Conservation (phyloP, 2,329 filamentous ascomycete genomes). For the Orbilia quercus region DNA sequence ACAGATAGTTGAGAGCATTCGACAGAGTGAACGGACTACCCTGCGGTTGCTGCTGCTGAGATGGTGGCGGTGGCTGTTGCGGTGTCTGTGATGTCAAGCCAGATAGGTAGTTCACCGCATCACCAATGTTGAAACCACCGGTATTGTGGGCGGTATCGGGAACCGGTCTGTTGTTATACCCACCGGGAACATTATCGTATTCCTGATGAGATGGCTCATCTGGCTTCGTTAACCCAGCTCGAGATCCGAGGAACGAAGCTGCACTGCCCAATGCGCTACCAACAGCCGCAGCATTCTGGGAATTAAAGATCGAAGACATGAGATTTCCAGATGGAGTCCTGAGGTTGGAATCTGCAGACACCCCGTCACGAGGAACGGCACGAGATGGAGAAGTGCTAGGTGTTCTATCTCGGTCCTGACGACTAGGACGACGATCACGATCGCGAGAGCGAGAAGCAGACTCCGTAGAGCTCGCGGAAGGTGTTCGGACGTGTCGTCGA, state of each 20-base stretch:
- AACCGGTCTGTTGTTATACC: constrained; percentile 41
- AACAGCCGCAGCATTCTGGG: constrained; percentile 48
- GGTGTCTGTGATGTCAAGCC: constrained; percentile 4
- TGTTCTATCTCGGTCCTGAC: constrained; percentile 31
- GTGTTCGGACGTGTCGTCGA: constrained; percentile 29
- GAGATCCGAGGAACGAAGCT: constrained; percentile 35
- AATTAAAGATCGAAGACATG: constrained; percentile 43
- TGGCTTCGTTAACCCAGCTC: constrained; percentile 27
- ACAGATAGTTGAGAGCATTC: constrained; percentile 42
- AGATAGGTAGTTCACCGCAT: constrained; percentile 41
- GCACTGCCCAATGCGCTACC: constrained; percentile 41
- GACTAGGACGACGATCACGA: constrained; percentile 13
- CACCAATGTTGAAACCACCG: constrained; percentile 34
- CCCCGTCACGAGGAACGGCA: constrained; percentile 38
- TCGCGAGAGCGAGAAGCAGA: constrained; percentile 42
- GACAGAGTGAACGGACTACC: constrained; percentile 46
- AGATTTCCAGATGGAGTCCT: constrained; percentile 45
- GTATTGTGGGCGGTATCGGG: constrained; percentile 39
- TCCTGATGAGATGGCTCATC: constrained; percentile 11
- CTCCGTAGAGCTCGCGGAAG: constrained; percentile 40
- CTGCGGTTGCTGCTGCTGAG: constrained; percentile 19
- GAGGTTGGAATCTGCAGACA: constrained; percentile 7
- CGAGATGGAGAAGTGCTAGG: constrained; percentile 40
- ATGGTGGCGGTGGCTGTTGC: constrained; percentile 14
- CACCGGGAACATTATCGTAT: constrained; percentile 32